Percentiles rank a stretch among this genome's conserved stretches.
Conservation (phyloP, 106 monocot genomes). For the Platanthera zijinensis region DNA sequence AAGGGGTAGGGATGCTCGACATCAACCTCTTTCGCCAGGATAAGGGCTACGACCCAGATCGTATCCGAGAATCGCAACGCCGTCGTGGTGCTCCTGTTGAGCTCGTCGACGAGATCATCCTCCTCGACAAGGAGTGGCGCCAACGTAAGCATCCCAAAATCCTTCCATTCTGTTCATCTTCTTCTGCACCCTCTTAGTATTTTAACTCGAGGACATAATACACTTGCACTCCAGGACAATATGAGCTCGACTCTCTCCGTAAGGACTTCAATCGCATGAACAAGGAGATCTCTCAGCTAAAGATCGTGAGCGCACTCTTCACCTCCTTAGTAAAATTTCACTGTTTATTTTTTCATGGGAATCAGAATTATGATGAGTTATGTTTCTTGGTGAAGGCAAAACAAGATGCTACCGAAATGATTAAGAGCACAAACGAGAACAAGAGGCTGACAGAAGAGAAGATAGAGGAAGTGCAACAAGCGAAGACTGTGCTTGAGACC, state of each 20-base stretch:
- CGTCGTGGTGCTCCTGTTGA: slow-evolving; percentile 78
- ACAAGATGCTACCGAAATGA: slow-evolving; percentile 71
- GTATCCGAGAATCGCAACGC: slow-evolving; percentile 87
- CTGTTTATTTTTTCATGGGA: background rate
- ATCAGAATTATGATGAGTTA: background rate
- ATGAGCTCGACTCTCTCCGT: slow-evolving; percentile 66
- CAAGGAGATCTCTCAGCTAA: slow-evolving; percentile 75
- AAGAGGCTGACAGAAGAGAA: slow-evolving; percentile 57
- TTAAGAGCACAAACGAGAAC: slow-evolving; percentile 74
- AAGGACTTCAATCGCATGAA: slow-evolving; percentile 88
- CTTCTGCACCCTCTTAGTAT: background rate
- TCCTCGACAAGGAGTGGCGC: slow-evolving; percentile 92
- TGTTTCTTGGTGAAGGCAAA: slow-evolving; percentile 31
- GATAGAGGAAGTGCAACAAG: slow-evolving; percentile 73
- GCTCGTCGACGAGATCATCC: slow-evolving; percentile 80
- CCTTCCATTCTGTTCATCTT: background rate
- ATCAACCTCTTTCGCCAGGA: slow-evolving; percentile 71
- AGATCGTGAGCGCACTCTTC: slow-evolving; percentile 33
- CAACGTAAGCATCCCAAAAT: slow-evolving; percentile 29
- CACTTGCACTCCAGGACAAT: slow-evolving; percentile 47
- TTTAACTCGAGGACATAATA: background rate
- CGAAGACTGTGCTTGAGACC: slow-evolving; percentile 63
- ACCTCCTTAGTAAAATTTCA: background rate
- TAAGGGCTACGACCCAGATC: slow-evolving; percentile 70
- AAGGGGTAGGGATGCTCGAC: slow-evolving; percentile 56